Conservation (phyloP, 2,329 filamentous ascomycete species). For the Eutypella sp. region DNA sequence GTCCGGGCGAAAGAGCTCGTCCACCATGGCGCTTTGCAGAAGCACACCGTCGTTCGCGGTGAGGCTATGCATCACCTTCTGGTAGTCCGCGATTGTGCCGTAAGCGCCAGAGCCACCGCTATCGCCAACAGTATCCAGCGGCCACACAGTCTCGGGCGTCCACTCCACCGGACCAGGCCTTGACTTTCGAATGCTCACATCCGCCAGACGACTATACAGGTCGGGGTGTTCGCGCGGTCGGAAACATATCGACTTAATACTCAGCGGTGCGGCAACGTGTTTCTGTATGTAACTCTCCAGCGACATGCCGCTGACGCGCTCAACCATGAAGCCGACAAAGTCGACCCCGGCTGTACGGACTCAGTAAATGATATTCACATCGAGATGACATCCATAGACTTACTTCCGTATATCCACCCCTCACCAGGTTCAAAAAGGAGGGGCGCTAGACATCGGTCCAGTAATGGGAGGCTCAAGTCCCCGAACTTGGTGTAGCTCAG, state of each 20-base stretch:
- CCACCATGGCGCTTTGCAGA: background rate
- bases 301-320: background rate
- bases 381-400: background rate
- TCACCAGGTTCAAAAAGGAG: background rate
- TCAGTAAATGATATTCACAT: background rate
- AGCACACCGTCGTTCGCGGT: background rate
- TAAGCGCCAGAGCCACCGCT: background rate
- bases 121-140: background rate
- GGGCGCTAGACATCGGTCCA: background rate
- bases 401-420: background rate
- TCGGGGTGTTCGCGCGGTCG: background rate
- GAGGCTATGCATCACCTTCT: background rate
- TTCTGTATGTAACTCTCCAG: background rate
- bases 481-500: background rate
- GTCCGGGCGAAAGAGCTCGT: background rate
- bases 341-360: background rate
- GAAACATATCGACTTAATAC: background rate
- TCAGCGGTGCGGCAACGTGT: background rate
- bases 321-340: background rate
- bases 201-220: background rate
- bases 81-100: background rate
- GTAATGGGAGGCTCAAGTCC: background rate
- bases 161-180: background rate
- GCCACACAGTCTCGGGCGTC: background rate
- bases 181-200: background rate